Base-by-base conservation (phyloP, 1,284 basidiomycete species). In the Melampsora americana region DNA sequence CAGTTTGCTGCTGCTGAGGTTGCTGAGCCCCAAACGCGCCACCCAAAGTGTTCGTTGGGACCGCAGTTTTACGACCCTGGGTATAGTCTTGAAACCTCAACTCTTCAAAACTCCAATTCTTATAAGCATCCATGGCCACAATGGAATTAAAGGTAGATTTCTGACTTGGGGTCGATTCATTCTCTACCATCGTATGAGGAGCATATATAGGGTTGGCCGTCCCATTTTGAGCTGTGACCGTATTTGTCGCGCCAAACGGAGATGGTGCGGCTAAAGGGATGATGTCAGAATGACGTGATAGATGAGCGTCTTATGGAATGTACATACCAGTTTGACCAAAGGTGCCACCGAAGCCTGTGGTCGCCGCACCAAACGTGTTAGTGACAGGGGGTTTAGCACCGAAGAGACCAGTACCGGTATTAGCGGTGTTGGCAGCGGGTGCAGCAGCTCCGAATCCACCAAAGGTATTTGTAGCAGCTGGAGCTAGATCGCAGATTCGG, bases 131-230 rank as follows among this genome's bases (percentile, higher is more conserved):
- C 73, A 76, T 76, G 26, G 66, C 73, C 14, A 62, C 56, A 32
- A 76, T 76, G 16, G 66, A 69, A 32, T 76, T 68, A 30, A 76
- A 76, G 32, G 61, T 62, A 26, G 66, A 76, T 76, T 76, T 76
- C 23, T 39, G 46, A 50, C 66, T 76, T 30, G 73, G 73, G 12
- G 66, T 68, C 30, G 73, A 69, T 76, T 76, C 73, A 44, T 69
- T 76, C 53, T 76, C 73, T 16, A 66, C 66, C 48, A 76, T 62
- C 5, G 73, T 69, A 28, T 68, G 56, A 42, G 73, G 66, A 39
- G 73, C 66, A 44, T 69, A 76, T 16, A 66, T 32, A 18, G 73
- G 73, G 48, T 76, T 76, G 66, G 46, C 60, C 5, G 73, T 76
- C 11, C 73, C 73, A 39, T 44, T 76, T 20, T 66, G 60, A 16